Evolutionary conservation across 1,284 basidiomycete species (phyloP), one percentile per base, ranked within the genome.

Genomic region (Pisolithus thermaeus): DNA sequence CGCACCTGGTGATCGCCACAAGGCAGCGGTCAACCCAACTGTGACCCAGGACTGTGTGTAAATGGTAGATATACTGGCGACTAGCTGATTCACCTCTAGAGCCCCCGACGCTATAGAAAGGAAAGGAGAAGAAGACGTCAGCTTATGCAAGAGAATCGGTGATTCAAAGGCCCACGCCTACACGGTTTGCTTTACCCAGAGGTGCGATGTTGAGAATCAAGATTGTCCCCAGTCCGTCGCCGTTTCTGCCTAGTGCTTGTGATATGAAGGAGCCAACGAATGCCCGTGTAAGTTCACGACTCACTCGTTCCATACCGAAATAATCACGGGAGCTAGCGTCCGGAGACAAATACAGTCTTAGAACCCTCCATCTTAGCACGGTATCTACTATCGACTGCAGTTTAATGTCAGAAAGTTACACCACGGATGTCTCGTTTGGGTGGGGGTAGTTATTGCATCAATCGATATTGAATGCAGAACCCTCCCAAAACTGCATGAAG

Each of bases 281-380:
- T 2, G 7, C n/a, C 35, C 22, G 3, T 14, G 25, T 1, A 30
- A 2, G 3, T 39, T 1, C 20, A 42, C 16, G 27, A 58, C 65
- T 49, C 48, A 68, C 64, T 22, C 61, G 67, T 18, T 56, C 27
- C 1, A 52, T 65, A n/a, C 92, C 92, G 65, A 92, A 94, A 2
- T 85, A 86, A 9, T 92, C 92, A 35, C 92, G 83, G 46, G 85
- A 89, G 64, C 94, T 92, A 92, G 67, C 93, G 91, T 1, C 82
- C 89, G 51, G 85, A 86, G 46, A 94, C 71, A 45, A 94, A 73
- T 25, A 89, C 80, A 36, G 75, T 86, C 56, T 77, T 72, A 41
- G 72, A 79, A 1, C 79, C 81, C 37, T 80, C 68, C 36, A 70
- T 71, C n/a, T 72, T 68, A 2, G 80, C 68, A 6, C 71, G 40